Evolutionary conservation across 148 eudicot genomes (phyloP).

Genomic region (Hydrangea macrophylla): DNA sequence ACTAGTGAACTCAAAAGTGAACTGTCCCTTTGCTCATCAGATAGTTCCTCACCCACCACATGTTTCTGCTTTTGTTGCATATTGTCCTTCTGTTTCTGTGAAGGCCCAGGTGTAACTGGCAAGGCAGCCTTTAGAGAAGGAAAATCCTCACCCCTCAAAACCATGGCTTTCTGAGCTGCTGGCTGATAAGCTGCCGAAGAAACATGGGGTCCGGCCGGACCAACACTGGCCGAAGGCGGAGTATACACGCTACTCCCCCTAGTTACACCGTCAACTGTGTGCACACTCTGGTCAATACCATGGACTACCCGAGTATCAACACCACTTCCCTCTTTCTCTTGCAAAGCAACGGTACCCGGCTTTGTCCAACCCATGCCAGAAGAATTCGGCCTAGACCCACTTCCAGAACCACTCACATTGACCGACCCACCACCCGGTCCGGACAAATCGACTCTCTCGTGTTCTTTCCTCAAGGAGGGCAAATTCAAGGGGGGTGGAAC

Average conservation of each 20-base stretch:
- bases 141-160: constrained; percentile 93
- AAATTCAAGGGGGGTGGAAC: constrained; percentile 99
- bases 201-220: constrained; percentile 27
- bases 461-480: constrained; percentile 91
- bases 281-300: constrained; percentile 18
- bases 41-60: constrained; percentile 34
- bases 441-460: constrained; percentile 72
- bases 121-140: constrained; percentile 82
- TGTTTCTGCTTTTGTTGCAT: constrained; percentile 52
- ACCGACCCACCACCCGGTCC: constrained; percentile 61
- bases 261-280: constrained; percentile 27
- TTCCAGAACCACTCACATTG: constrained; percentile 40
- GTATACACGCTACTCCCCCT: constrained; percentile 42
- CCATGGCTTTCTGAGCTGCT: constrained; percentile 42
- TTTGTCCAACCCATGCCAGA: constrained; percentile 88
- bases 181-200: constrained; percentile 19
- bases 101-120: constrained; percentile 47
- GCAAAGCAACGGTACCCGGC: constrained; percentile 43
- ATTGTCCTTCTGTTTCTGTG: constrained; percentile 69
- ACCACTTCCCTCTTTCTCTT: constrained; percentile 44
- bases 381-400: constrained; percentile 64
- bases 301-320: constrained; percentile 14
- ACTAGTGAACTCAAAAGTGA: constrained; percentile 31
- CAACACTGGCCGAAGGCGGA: constrained; percentile 62
- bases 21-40: constrained; percentile 41